Evolutionary conservation across 306 rosid species (phyloP).

Genomic region (Astragalus membranaceus): DNA sequence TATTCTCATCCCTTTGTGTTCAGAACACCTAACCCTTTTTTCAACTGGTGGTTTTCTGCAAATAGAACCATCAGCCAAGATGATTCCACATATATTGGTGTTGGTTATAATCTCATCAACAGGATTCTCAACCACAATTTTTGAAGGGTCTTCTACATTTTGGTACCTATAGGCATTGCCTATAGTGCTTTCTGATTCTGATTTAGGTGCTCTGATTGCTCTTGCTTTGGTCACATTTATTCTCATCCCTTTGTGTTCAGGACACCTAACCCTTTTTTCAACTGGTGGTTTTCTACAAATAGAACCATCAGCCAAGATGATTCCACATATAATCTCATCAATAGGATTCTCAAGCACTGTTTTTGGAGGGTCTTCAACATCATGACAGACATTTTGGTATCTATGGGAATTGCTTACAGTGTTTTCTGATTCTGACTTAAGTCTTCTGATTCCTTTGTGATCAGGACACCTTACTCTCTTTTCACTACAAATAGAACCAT

Average conservation of each 20-base stretch:
- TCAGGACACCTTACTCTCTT: conserved; percentile 72
- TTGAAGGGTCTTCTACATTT: not conserved
- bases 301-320: conserved; percentile 48
- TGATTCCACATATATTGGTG: conserved; percentile 41
- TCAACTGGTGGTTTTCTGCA: conserved; percentile 43
- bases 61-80: conserved; percentile 48
- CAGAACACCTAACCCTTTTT: conserved; percentile 68
- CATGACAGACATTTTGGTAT: conserved; percentile 4
- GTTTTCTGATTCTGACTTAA: conserved; percentile 21
- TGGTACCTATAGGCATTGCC: conserved; percentile 10
- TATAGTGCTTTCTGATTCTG: conserved; percentile 3
- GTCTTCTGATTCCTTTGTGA: conserved; percentile 46
- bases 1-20: conserved; percentile 67
- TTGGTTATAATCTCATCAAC: too few relatives aligned
- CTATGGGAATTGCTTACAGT: not conserved
- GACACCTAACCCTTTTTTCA: conserved; percentile 66
- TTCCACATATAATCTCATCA: conserved; percentile 36
- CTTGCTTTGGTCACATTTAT: not conserved
- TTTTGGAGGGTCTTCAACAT: too few relatives aligned
- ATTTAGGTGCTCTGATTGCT: conserved; percentile 19
- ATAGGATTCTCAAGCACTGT: too few relatives aligned
- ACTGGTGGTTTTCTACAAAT: conserved; percentile 46
- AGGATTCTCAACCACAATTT: too few relatives aligned
- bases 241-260: conserved; percentile 67
- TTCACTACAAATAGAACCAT: conserved; percentile 52